Conservation (phyloP, 176 grass and related monocot species). For the Aegilops umbellulata region DNA sequence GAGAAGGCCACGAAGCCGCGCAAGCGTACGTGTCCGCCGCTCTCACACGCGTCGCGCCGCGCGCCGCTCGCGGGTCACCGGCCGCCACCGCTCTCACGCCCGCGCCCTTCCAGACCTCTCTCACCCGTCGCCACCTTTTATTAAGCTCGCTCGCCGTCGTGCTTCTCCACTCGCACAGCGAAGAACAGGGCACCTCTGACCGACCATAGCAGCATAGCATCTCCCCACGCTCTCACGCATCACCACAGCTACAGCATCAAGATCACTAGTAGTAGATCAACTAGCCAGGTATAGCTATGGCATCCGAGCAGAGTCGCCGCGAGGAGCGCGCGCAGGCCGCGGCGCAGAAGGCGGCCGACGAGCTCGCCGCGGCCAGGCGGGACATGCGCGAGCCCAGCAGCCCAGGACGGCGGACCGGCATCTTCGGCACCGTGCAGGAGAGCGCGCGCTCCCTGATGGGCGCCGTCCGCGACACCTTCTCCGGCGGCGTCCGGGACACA, state of each 20-base stretch:
- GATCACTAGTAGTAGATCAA: neutral
- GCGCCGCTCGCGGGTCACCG: neutral
- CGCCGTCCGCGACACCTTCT: slow-evolving; percentile 20
- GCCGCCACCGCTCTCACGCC: slow-evolving; percentile 1
- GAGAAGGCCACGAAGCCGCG: neutral
- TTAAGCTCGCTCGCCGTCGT: neutral
- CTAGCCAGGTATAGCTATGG: slow-evolving; percentile 15
- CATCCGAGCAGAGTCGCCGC: slow-evolving; percentile 44
- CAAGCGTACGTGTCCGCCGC: slow-evolving; percentile 16
- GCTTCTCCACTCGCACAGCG: neutral
- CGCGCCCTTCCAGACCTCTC: neutral
- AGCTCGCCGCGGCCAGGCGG: slow-evolving; percentile 28
- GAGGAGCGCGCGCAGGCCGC: slow-evolving; percentile 42
- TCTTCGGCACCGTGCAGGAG: slow-evolving; percentile 33
- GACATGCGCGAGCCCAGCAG: slow-evolving; percentile 16
- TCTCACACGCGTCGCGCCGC: slow-evolving; percentile 20
- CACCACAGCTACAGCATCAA: neutral
- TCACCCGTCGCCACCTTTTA: neutral
- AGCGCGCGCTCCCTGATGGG: slow-evolving; percentile 31
- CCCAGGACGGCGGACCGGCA: slow-evolving; percentile 12
- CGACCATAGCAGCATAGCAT: neutral
- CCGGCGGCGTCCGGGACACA: neutral
- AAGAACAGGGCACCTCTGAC: neutral
- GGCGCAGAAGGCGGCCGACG: slow-evolving; percentile 38
- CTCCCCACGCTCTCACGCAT: neutral